Evolutionary conservation across 139 green algal species (phyloP), one percentile per base, ranked within the genome.

Genomic region (Chlamydomonas asymmetrica): DNA sequence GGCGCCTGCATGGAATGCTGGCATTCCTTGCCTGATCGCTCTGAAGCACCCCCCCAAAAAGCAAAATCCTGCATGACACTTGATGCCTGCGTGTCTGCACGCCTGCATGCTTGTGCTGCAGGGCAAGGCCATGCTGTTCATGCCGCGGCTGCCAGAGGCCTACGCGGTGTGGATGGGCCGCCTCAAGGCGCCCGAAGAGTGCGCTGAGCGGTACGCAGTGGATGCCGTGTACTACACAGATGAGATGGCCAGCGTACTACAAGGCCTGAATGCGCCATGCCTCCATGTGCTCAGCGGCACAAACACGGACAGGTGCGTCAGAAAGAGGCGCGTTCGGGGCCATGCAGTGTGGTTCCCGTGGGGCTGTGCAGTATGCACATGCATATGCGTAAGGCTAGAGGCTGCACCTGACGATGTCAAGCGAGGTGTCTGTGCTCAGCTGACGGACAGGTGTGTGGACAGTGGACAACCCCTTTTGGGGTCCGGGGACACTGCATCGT

Each of bases 111-210:
- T 70, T 38, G 31, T 73, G 0, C 37, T 71, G 22, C 84, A 91
- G 80, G 90, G 86, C 37, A 59, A 80, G 2, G 59, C 86, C 16
- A 57, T 82, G 4, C 84, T 97, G 43, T 96, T 97, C 77, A 89
- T 97, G 74, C 93, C 93, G 0, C 82, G 86, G 8, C 81, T 97
- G 52, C 92, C 92, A 5, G 69, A 82, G 1, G 62, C 74, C 9
- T 95, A 97, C 72, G 92, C 89, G 2, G 88, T 97, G 32, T 98
- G 94, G 92, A 92, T 97, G 86, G 94, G 94, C 0, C 65, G 45
- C 16, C 90, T 97, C n/a, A 84, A 91, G 34, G 66, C 72, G 8
- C 81, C 78, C 0, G 76, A 82, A 16, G 77, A 77, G 48, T 79
- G 86, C 38, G 37, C 29, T 56, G 29, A n/a, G 31, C 67, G 57